Evolutionary conservation across 2,329 filamentous ascomycete species (phyloP).

Genomic region (Catunica adiposa): DNA sequence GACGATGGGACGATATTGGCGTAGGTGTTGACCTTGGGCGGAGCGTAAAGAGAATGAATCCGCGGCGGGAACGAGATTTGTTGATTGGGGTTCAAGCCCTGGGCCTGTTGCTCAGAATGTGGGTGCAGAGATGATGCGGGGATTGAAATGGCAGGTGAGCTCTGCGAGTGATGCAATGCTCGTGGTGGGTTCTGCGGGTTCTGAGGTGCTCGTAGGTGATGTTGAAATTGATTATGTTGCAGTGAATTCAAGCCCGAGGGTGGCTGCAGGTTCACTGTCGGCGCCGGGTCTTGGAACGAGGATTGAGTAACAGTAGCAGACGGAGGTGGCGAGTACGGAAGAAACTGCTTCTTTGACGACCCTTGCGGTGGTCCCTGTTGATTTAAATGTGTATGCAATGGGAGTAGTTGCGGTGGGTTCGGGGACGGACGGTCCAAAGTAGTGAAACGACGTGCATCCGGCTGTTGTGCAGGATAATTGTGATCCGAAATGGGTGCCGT

Average conservation of each 20-base stretch:
- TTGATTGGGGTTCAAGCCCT: constrained; percentile 1
- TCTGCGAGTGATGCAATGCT: constrained; percentile 11
- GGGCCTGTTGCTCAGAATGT: background rate
- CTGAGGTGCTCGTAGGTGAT: background rate
- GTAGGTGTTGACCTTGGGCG: constrained; percentile 2
- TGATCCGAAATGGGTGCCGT: constrained; percentile 2
- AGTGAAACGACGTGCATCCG: constrained; percentile 7
- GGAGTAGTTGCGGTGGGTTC: background rate
- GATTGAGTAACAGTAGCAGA: background rate
- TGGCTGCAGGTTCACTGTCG: background rate
- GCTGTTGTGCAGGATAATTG: constrained; percentile 1
- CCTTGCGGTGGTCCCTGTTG: constrained; percentile 1
- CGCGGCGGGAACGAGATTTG: constrained; percentile 8
- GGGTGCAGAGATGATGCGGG: background rate
- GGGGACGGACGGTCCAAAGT: background rate
- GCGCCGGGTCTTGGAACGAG: background rate
- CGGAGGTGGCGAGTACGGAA: constrained; percentile 1
- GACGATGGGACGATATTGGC: constrained; percentile 3
- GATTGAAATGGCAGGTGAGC: constrained; percentile 11
- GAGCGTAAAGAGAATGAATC: constrained; percentile 10
- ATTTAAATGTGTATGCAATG: background rate
- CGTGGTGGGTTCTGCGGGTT: background rate
- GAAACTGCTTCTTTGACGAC: background rate
- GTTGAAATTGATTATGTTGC: background rate
- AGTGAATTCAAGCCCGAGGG: background rate